These are phyloP conservation scores for Suillus sp. DNA, from an alignment of 768 basidiomycete species.

Conservation along the genomic window DNA sequence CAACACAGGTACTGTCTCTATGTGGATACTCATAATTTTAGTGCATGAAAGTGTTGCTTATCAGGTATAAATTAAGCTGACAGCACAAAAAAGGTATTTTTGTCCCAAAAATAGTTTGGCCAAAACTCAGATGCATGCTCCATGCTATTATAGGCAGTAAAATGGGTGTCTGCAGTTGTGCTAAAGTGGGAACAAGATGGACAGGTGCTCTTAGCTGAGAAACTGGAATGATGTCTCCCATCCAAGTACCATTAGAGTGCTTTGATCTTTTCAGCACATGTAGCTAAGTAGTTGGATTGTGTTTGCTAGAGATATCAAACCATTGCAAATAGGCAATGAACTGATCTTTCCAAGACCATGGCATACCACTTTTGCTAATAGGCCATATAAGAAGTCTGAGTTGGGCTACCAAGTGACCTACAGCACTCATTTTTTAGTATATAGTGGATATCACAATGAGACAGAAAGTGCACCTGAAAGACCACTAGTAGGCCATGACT, in stretches of 20 bases:
- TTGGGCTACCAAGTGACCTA: constrained; percentile 13
- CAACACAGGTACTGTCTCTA: too few species aligned
- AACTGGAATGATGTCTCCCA: constrained; percentile 33
- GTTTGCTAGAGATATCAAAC: constrained; percentile 27
- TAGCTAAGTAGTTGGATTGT: constrained; percentile 24
- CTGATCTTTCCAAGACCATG: neutral
- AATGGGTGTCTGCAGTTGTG: constrained; percentile 21
- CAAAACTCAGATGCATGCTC: constrained; percentile 26
- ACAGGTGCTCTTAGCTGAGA: constrained; percentile 24
- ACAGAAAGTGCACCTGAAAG: too few species aligned
- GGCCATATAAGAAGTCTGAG: constrained; percentile 7
- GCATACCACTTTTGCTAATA: neutral
- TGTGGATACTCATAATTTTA: too few species aligned
- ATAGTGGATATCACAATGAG: too few species aligned
- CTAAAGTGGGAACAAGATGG: constrained; percentile 35
- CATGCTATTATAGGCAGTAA: constrained; percentile 27
- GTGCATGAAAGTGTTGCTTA: too few species aligned
- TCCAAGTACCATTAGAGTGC: constrained; percentile 15
- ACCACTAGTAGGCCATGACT: too few species aligned
- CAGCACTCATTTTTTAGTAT: too few species aligned
- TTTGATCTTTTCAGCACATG: constrained; percentile 25
- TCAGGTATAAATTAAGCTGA: too few species aligned
- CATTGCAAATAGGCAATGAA: constrained; percentile 32
- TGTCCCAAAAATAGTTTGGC: constrained; percentile 37
- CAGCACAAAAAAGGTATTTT: constrained; percentile 21